These are phyloP conservation scores for Gloeopeniophorella convolvens DNA, from an alignment of 768 basidiomycete species.

Conservation along the genomic window DNA sequence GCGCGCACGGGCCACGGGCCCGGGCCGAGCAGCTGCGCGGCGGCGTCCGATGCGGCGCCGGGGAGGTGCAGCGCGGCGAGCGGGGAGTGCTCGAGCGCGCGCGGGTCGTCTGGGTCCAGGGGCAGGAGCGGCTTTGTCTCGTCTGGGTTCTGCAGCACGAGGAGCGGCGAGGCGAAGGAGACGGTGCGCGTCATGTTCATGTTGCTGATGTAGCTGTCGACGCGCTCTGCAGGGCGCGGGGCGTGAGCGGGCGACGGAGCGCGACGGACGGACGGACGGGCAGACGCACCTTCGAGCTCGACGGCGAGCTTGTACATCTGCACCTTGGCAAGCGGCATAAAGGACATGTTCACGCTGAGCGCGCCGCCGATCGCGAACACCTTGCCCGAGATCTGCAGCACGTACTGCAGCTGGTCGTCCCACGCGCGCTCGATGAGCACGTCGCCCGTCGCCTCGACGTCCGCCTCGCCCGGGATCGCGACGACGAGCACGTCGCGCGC, in stretches of 20 bases:
- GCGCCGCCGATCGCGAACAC: constrained; percentile 79
- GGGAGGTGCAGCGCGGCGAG: constrained; percentile 44
- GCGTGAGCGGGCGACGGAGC: neutral
- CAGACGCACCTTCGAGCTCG: constrained; percentile 69
- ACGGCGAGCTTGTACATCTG: constrained; percentile 71
- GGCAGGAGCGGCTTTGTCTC: constrained; percentile 66
- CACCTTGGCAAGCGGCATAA: constrained; percentile 80
- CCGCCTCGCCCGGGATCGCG: constrained; percentile 71
- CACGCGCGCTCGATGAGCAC: constrained; percentile 84
- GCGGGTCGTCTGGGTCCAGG: constrained; percentile 59
- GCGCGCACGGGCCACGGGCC: constrained; percentile 86
- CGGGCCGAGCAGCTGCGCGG: constrained; percentile 59
- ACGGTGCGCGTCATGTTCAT: constrained; percentile 66
- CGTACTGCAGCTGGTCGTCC: constrained; percentile 83
- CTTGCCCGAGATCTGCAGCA: constrained; percentile 65
- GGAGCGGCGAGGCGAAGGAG: constrained; percentile 50
- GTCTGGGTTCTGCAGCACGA: constrained; percentile 53
- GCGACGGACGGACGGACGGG: neutral
- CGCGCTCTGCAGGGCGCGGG: constrained; percentile 51
- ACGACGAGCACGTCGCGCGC: constrained; percentile 70
- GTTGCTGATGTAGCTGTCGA: constrained; percentile 72
- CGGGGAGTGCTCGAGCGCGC: constrained; percentile 62
- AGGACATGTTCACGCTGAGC: constrained; percentile 70
- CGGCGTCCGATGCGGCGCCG: constrained; percentile 49
- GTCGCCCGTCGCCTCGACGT: constrained; percentile 75